Evolutionary conservation across 1,284 basidiomycete genomes (phyloP), one percentile per base, ranked within the genome.

Genomic region (Coniferiporia weirii): DNA sequence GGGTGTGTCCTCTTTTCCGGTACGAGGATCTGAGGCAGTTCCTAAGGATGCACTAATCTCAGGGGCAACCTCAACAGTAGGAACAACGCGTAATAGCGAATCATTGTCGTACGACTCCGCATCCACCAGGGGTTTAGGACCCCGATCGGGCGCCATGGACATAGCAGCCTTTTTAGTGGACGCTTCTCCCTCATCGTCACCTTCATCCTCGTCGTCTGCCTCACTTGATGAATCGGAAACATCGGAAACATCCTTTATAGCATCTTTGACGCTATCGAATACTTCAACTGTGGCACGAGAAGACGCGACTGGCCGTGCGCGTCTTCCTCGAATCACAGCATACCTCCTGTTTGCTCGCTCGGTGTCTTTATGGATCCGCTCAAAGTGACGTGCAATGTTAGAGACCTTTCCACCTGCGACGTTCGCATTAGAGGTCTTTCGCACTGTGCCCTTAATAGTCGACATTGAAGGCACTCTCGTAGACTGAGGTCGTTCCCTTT

Each of bases 301-400:
- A 36, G 89, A 88, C 6, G 90, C 91, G 7, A 99, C 93, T 1
- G 97, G 96, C 43, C 96, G 85, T n/a, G 94, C 93, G 47, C 92
- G 84, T 64, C 87, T 89, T 13, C 90, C 89, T n/a, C 93, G 83
- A 66, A 95, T 89, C 56, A 92, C 84, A 45, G 83, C 80, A 67
- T 91, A 91, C 27, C 86, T 81, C 50, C 81, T 80, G 65, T 78
- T 88, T 3, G 82, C 76, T 19, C 83, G 82, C 65, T 91, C 89
- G 7, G 72, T 81, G 54, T 91, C 88, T 54, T 81, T 80, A 59
- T 73, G 79, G 17, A 91, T 77, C 12, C 86, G 81, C 68, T 93
- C 90, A 67, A 85, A 93, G 59, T 91, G 87, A 65, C 85, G 85
- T 1, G 89, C 79, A 2, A 91, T 87, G 58, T 82, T 87, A 1